Evolutionary conservation across 2,329 filamentous ascomycete genomes (phyloP), one percentile per base, ranked within the genome.

Genomic region (Penicillium griseofulvum): DNA sequence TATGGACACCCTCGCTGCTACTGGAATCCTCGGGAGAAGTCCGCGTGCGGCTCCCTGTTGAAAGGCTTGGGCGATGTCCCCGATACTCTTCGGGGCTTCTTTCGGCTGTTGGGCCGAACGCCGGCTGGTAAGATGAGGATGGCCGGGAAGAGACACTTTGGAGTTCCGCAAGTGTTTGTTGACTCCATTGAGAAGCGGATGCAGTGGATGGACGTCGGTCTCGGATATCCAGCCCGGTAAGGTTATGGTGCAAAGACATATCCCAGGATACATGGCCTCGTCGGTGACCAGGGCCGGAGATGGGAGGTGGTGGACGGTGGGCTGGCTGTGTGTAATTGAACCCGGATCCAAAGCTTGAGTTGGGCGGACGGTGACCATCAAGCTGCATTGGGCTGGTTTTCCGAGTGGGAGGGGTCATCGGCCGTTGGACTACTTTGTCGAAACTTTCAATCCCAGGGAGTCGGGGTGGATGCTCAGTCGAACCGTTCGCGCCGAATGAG

Each of bases 381-480:
- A 91, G 75, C 67, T 88, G 83, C 89, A 94, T 92, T 0, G 91
- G 89, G 49, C 89, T 91, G 2, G 84, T 80, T 51, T 82, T 81
- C 44, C 87, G 84, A 46, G 84, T 81, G 1, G 84, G 82, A 8
- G 87, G 85, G 0, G 88, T 84, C 12, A 79, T 71, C 1, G 85
- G 82, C 19, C 82, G 83, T 55, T 83, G 82, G 24, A 74, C 62
- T n/a, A 89, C 79, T 53, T 90, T 87, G 67, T 93, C 91, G 65
- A 97, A 96, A 16, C 90, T 95, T 70, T 96, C 91, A 62, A 97
- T 97, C 14, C 92, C 91, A 0, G 92, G 92, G 14, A 97, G 81
- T 37, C 90, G 85, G 14, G 90, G 75, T 7, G 80, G 83, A 63
- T 87, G 85, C 71, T 79, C 37, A 73, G 76, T 31, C 78, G 74